Evolutionary conservation across 129 eudicot genomes (phyloP), one percentile per base, ranked within the genome.

Genomic region (Flaveria linearis): DNA sequence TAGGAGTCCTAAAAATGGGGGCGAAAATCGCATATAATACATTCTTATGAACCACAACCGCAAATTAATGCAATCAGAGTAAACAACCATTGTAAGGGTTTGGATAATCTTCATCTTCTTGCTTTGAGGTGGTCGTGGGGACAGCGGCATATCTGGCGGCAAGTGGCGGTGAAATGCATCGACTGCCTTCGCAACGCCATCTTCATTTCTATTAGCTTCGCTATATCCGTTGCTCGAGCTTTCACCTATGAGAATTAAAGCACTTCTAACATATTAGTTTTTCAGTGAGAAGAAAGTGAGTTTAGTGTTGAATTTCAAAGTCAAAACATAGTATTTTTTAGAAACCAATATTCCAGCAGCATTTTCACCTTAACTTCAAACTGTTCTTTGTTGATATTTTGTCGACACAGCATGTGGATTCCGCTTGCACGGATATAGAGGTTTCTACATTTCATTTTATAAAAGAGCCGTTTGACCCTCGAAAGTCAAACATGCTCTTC

Each of bases 121-220:
- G 87, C n/a, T 75, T 76, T 7, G 70, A 61, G 14, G 71, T 55
- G 88, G 64, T 16, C 79, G 47, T 50, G 90, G 76, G 2, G 89
- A 84, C 9, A 86, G 17, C 30, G 96, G 97, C 46, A 89, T 25
- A 68, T 91, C 90, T 7, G 93, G 71, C 4, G 99, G 97, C 74
- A 95, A 75, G 79, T 91, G 96, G 70, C 91, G 79, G 81, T 95
- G 99, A 75, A 95, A 95, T 30, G 97, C 90, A 76, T 91, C 83
- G 45, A 95, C 99, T 47, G 99, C 99, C 58, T 86, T 89, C 28
- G 94, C 99, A 49, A 91, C 97, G 2, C 99, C 99, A 68, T 95
- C 99, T 83, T 95, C 99, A 20, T 91, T 87, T 87, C 89, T 26
- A 95, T 79, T 36, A 86, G 60, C 72, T 63, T 65, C 49, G 99